Conservation (phyloP, 257 asterid genomes). For the Solanum tarijense region DNA sequence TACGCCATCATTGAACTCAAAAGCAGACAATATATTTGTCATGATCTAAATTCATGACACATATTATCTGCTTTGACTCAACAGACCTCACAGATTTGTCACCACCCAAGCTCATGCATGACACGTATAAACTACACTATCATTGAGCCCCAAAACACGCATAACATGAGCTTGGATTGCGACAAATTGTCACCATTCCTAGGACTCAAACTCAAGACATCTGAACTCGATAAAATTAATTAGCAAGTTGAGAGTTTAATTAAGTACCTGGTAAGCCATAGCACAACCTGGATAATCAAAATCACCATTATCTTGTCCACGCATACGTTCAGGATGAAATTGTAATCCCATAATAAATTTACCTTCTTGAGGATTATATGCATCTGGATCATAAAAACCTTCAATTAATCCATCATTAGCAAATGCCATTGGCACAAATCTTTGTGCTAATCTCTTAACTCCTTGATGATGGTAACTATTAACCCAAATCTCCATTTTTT, state of each 20-base stretch:
- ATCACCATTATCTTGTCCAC: constrained; percentile 39
- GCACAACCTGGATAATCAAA: constrained; percentile 88
- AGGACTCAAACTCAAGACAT: not conserved
- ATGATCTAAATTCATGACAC: not conserved
- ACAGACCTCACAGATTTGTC: not conserved
- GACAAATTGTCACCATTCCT: not conserved
- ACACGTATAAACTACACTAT: not conserved
- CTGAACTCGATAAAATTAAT: not conserved
- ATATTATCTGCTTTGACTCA: not conserved
- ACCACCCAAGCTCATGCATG: not conserved
- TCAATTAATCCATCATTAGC: constrained; percentile 81
- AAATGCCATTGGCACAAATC: constrained; percentile 88
- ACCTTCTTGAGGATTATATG: constrained; percentile 73
- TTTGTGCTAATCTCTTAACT: constrained; percentile 64
- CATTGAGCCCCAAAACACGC: not conserved
- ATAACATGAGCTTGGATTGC: not conserved
- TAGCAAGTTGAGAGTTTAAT: not conserved
- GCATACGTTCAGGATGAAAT: constrained; percentile 91
- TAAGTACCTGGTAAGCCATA: constrained; percentile 44
- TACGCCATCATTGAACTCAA: not conserved
- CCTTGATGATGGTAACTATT: constrained; percentile 97
- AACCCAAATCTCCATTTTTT: constrained; percentile 43
- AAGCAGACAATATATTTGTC: not conserved
- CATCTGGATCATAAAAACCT: constrained; percentile 82
- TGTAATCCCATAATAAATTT: constrained; percentile 92